Percentiles rank a stretch among this genome's conserved stretches.
These are phyloP conservation scores for Coemansia erecta DNA, from an alignment of 192 early-diverging fungal genomes.

Conservation along the genomic window DNA sequence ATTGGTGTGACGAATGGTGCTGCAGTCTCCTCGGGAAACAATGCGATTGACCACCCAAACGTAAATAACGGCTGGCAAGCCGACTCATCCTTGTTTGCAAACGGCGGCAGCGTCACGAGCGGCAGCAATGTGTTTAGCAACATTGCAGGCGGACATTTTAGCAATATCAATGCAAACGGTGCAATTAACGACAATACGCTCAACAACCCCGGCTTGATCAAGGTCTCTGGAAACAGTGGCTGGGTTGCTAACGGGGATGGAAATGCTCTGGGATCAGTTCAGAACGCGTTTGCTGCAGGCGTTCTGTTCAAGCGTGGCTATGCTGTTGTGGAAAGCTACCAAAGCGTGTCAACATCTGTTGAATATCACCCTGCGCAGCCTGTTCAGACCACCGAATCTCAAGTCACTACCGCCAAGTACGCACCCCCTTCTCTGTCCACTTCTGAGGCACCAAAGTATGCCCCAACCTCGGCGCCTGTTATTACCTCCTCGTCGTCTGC, in stretches of 20 bases:
- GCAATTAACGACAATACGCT: constrained; percentile 21
- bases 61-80: constrained; percentile 34
- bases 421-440: constrained; percentile 1
- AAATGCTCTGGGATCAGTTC: constrained; percentile 21
- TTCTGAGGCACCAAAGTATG: constrained; percentile 7
- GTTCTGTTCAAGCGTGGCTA: constrained; percentile 12
- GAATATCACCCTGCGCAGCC: constrained; percentile 17
- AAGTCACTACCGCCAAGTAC: neutral
- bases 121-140: constrained; percentile 22
- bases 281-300: constrained; percentile 18
- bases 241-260: constrained; percentile 32
- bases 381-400: constrained; percentile 9
- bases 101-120: neutral
- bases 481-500: constrained; percentile 3
- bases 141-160: constrained; percentile 17
- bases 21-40: constrained; percentile 18
- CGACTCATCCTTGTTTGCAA: constrained; percentile 22
- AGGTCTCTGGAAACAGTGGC: constrained; percentile 26
- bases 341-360: neutral
- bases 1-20: constrained; percentile 19
- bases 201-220: constrained; percentile 24
- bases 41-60: constrained; percentile 29
- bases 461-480: neutral
- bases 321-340: constrained; percentile 12
- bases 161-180: constrained; percentile 20